phyloP scores from a whole-genome alignment of 2,329 filamentous ascomycete genomes.

The Paracamarosporium sp. region DNA sequence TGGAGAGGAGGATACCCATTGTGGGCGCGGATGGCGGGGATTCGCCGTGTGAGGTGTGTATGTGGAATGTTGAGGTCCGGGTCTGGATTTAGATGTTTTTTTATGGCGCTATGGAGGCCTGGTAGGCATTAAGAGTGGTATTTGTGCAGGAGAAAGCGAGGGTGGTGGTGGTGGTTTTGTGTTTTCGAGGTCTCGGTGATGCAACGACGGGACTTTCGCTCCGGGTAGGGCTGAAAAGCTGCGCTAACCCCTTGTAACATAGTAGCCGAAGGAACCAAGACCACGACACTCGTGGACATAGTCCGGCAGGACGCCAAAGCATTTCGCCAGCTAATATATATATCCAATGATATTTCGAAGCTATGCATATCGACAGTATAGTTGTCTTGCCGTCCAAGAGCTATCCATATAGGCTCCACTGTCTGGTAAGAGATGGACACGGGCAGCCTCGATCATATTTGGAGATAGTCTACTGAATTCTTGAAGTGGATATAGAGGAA shows the following conservation, averaged over 20 bases:
- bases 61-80: not conserved
- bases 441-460: too few species aligned
- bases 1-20: slow-evolving; percentile 40
- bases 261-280: not conserved
- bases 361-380: too few species aligned
- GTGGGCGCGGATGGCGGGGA: slow-evolving; percentile 6
- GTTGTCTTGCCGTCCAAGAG: too few species aligned
- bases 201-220: not conserved
- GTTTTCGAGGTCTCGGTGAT: not conserved
- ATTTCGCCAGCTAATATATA: too few species aligned
- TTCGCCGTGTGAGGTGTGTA: not conserved
- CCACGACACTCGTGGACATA: too few species aligned
- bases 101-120: not conserved
- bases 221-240: not conserved
- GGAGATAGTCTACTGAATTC: too few species aligned
- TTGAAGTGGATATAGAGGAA: too few species aligned
- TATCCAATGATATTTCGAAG: too few species aligned
- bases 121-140: not conserved
- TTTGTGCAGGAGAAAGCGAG: not conserved
- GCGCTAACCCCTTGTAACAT: not conserved
- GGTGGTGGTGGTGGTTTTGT: not conserved
- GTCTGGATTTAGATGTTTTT: not conserved
- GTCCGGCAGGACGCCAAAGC: too few species aligned
- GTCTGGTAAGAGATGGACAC: too few species aligned
- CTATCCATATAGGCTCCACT: too few species aligned